These are phyloP conservation scores for Thielaviopsis populi DNA, from an alignment of 2,329 filamentous ascomycete genomes.

Conservation along the genomic window DNA sequence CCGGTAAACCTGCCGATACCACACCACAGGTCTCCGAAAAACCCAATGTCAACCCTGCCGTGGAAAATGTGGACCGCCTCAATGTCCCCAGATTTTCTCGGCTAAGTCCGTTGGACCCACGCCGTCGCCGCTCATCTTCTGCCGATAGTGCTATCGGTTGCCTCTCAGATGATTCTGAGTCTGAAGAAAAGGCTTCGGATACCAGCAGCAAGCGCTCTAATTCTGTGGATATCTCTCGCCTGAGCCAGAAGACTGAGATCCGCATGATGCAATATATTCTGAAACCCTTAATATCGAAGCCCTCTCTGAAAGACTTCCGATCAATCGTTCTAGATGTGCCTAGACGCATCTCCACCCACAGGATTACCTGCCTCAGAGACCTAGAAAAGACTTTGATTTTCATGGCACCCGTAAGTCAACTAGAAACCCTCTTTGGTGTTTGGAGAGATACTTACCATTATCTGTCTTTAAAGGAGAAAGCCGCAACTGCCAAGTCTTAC, in stretches of 20 bases:
- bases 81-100: constrained; percentile 33
- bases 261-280: constrained; percentile 70
- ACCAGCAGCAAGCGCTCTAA: constrained; percentile 6
- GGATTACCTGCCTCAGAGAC: constrained; percentile 82
- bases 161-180: constrained; percentile 13
- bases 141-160: constrained; percentile 14
- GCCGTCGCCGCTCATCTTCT: constrained; percentile 13
- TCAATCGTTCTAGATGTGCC: constrained; percentile 65
- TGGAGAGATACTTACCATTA: constrained; percentile 54
- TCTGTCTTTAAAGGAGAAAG: constrained; percentile 61
- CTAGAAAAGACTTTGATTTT: constrained; percentile 87
- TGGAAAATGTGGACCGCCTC: constrained; percentile 24
- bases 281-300: constrained; percentile 59
- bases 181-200: constrained; percentile 6
- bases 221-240: not conserved
- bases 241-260: constrained; percentile 12
- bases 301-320: constrained; percentile 64
- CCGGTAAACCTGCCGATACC: not conserved
- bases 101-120: not conserved
- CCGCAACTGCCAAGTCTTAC: constrained; percentile 56
- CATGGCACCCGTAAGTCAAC: constrained; percentile 78
- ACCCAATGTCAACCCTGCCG: constrained; percentile 22
- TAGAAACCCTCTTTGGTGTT: constrained; percentile 38
- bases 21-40: constrained; percentile 10
- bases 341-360: constrained; percentile 62